Base-by-base conservation (phyloP, 768 basidiomycete species). In the Podaxis carcinomalis region DNA sequence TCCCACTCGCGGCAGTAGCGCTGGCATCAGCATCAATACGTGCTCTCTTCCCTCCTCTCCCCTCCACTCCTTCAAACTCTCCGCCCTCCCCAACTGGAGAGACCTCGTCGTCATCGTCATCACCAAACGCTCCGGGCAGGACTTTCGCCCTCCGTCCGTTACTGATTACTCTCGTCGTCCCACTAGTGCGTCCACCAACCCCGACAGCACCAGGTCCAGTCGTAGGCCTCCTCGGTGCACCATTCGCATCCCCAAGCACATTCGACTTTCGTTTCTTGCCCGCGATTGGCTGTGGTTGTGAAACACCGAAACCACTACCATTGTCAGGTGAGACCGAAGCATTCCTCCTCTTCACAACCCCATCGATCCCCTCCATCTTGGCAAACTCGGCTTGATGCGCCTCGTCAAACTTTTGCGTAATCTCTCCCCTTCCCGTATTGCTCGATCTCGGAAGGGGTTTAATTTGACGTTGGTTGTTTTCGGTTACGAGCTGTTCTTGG, bases 291-390 rank as follows among this genome's bases (percentile, higher is more conserved):
- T 65, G 67, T 28, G 68, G 70, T 0, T 49, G 47, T 0, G 11
- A 3, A 1, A 0, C 47, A 19, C 4, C 21, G 5, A 49, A n/a
- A 42, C 40, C n/a, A 13, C 6, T 42, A 42, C 40, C 40, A 14
- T 7, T 42, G 7, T 19, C 3, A 13, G 14, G 4, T 14, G 13
- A 11, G 3, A 11, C 25, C 4, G 21, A 9, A 2, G 23, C 47
- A 14, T 52, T 71, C 51, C 70, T 71, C 54, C 73, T 72, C 66
- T 68, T 75, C 37, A 76, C 67, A 39, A 78, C 57, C 50, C 71
- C 72, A 66, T 77, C 80, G 67, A 92, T 92, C 5, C 88, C 86
- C 65, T 90, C 88, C 91, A 93, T 93, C 78, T 84, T 87, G 57
- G 74, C 73, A 68, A 92, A 92, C 59, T 83, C 81, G 37, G 80